Percentiles rank a stretch among this genome's conserved stretches.
These are phyloP conservation scores for Stachybotrys chartarum DNA, from an alignment of 2,329 filamentous ascomycete species.

Conservation along the genomic window DNA sequence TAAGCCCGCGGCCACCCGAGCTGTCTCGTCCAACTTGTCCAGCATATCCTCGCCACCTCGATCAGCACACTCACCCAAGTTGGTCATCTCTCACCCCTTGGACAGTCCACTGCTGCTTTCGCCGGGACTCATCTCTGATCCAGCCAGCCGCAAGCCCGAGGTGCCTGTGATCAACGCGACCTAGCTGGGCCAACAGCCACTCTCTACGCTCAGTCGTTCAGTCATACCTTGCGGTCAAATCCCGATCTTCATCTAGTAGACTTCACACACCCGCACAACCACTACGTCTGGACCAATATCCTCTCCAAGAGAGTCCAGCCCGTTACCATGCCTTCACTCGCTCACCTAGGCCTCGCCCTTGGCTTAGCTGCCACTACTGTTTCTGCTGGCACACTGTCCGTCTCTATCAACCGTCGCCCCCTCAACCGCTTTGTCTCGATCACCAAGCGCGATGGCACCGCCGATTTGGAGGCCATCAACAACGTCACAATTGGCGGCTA, in stretches of 20 bases:
- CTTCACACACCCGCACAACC: no score
- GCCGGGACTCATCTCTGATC: no score
- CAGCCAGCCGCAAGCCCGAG: no score
- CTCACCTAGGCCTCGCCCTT: constrained; percentile 7
- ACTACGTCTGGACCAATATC: neutral
- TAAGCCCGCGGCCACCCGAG: neutral
- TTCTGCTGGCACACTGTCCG: constrained; percentile 16
- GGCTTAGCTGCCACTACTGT: constrained; percentile 9
- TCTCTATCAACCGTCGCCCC: constrained; percentile 10
- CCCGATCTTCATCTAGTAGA: no score
- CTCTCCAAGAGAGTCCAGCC: neutral
- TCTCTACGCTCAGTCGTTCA: no score
- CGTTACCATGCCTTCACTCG: constrained; percentile 9
- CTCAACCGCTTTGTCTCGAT: constrained; percentile 9
- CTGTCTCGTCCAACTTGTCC: neutral
- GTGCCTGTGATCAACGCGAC: no score
- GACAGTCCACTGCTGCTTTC: no score
- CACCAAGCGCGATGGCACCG: constrained; percentile 15
- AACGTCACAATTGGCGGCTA: constrained; percentile 49
- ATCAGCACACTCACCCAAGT: no score
- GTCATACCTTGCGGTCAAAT: no score
- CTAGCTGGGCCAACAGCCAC: no score
- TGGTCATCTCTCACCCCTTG: no score
- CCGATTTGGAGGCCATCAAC: constrained; percentile 37
- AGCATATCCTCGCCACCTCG: neutral